phyloP scores from a whole-genome alignment of 1,139 yeast species.

The Yamadazyma jaroonii region DNA sequence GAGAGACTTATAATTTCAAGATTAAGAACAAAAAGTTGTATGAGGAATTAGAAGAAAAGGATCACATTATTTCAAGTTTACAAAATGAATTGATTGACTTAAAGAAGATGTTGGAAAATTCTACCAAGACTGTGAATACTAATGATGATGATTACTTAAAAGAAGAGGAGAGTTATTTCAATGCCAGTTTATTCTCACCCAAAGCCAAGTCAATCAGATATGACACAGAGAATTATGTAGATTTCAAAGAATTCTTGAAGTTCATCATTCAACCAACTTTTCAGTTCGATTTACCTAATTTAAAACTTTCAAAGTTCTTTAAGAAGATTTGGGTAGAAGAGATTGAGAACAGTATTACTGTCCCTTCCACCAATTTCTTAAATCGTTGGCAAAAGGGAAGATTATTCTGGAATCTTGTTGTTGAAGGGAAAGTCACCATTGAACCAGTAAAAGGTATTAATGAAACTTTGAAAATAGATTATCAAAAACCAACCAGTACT shows the following conservation, averaged over 20 bases:
- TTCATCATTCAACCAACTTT: slow-evolving; percentile 34
- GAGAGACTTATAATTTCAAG: slow-evolving; percentile 53
- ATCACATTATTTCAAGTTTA: slow-evolving; percentile 60
- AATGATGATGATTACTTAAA: slow-evolving; percentile 6
- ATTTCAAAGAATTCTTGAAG: slow-evolving; percentile 39
- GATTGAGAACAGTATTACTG: slow-evolving; percentile 57
- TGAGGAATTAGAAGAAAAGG: slow-evolving; percentile 71
- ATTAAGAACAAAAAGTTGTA: slow-evolving; percentile 55
- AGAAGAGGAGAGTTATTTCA: slow-evolving; percentile 9
- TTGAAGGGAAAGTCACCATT: slow-evolving; percentile 78
- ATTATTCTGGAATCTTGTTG: slow-evolving; percentile 60
- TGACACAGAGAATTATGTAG: slow-evolving; percentile 48
- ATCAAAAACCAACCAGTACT: slow-evolving; percentile 18
- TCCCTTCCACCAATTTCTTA: slow-evolving; percentile 38
- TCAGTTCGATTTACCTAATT: slow-evolving; percentile 34
- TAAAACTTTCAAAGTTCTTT: slow-evolving; percentile 60
- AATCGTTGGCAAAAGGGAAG: slow-evolving; percentile 47
- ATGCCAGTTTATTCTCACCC: slow-evolving; percentile 46
- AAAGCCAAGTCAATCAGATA: slow-evolving; percentile 54
- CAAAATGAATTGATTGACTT: slow-evolving; percentile 70
- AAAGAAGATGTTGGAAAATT: slow-evolving; percentile 46
- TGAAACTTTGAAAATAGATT: slow-evolving; percentile 54
- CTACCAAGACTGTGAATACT: slow-evolving; percentile 1
- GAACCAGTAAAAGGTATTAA: slow-evolving; percentile 88
- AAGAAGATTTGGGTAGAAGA: slow-evolving; percentile 71